Evolutionary conservation across 257 asterid genomes (phyloP), one percentile per base, ranked within the genome.

Genomic region (Cinchona pubescens): DNA sequence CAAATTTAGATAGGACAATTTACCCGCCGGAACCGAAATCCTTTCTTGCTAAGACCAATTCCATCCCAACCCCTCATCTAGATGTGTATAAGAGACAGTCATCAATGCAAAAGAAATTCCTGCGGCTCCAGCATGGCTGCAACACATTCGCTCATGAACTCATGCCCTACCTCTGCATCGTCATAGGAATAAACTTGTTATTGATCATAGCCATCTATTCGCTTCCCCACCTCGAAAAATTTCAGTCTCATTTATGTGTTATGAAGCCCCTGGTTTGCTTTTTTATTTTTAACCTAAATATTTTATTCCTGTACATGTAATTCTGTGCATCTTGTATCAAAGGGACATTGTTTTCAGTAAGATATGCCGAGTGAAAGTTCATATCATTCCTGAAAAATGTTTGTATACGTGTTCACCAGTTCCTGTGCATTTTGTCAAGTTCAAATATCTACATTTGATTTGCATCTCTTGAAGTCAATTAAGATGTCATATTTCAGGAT

Each of bases 401-500:
- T 49, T 27, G 72, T 56, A 67, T n/a, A 53, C 3, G 37, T 35
- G 35, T 58, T 6, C 45, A 49, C 19, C 58, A 51, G n/a, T 51
- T 3, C 58, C 58, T 18, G 23, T 51, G 5, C 58, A 4, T 51
- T 51, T 15, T 21, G 11, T 75, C 6, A 29, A 48, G 13, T 48
- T 6, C 35, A 46, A 10, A 21, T 7, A 9, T 5, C 59, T 5
- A 38, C 69, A 2, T 48, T 27, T 23, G 10, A 18, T 32, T 42
- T n/a, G 4, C 32, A 2, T 43, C 34, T 4, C 45, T 25, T 25
- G 37, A 49, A 29, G 12, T 68, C 46, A 56, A 49, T 67, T 56
- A 13, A 21, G 16, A 5, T 62, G 65, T 29, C 67, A 6, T 78
- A 66, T 35, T 76, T 67, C 87, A 89, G 98, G 92, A 80, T 67